A percentile compares a stretch with the other conserved stretches of the same genome.
phyloP scores from a whole-genome alignment of 2,329 filamentous ascomycete species.

The Xylaria sp. region DNA sequence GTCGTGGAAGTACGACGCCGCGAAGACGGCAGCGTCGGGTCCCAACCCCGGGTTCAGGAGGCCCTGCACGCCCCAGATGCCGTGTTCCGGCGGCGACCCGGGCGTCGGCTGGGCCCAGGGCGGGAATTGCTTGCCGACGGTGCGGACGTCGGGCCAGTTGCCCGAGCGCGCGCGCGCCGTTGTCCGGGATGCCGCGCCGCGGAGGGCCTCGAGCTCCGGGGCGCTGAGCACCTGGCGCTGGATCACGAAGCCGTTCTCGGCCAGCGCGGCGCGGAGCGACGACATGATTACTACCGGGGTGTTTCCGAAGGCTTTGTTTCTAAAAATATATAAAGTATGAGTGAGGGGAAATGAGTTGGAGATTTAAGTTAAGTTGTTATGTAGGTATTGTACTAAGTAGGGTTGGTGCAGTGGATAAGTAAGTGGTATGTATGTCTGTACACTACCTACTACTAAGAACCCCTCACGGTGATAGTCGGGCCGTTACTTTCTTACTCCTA shows the following conservation, averaged over 20 bases:
- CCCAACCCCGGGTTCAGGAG: slow-evolving; percentile 77
- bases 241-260: slow-evolving; percentile 77
- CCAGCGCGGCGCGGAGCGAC: slow-evolving; percentile 34
- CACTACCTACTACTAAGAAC: no score
- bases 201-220: slow-evolving; percentile 67
- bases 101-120: slow-evolving; percentile 73
- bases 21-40: slow-evolving; percentile 69
- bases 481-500: not conserved
- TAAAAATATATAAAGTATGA: not conserved
- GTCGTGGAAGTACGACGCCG: slow-evolving; percentile 76
- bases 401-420: not conserved
- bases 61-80: slow-evolving; percentile 92
- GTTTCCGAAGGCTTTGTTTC: no score
- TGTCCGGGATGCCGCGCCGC: slow-evolving; percentile 61
- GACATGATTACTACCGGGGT: not conserved
- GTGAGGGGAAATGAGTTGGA: not conserved
- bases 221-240: slow-evolving; percentile 72
- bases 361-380: not conserved
- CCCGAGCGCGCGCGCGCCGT: slow-evolving; percentile 73
- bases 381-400: not conserved
- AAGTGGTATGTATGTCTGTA: not conserved
- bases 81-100: slow-evolving; percentile 54
- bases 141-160: slow-evolving; percentile 82
- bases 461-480: not conserved
- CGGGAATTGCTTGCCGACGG: slow-evolving; percentile 89